These are phyloP conservation scores for Mycena epipterygia DNA, from an alignment of 768 basidiomycete species.

Conservation along the genomic window DNA sequence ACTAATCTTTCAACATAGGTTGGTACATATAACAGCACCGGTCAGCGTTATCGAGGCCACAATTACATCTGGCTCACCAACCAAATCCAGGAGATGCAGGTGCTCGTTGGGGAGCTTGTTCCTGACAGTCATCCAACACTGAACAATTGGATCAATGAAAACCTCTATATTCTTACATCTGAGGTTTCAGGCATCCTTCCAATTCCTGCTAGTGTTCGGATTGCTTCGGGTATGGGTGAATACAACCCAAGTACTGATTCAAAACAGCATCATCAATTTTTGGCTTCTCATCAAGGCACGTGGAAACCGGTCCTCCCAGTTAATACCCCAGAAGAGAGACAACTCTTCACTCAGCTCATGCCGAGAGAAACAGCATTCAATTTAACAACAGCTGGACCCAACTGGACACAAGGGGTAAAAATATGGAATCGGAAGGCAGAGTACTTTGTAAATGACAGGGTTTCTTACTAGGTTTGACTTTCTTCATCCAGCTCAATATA, in stretches of 20 bases:
- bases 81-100: constrained; percentile 11
- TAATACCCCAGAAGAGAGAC: background rate
- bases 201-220: background rate
- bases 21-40: constrained; percentile 4
- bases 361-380: background rate
- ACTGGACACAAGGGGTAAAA: background rate
- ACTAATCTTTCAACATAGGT: background rate
- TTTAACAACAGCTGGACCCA: background rate
- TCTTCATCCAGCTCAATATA: background rate
- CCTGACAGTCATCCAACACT: background rate
- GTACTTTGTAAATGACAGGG: background rate
- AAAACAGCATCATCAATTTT: background rate
- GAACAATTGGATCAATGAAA: constrained; percentile 10
- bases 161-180: background rate
- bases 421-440: background rate
- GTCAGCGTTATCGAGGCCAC: constrained; percentile 6
- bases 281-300: background rate
- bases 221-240: background rate
- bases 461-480: background rate
- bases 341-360: background rate
- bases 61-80: constrained; percentile 26
- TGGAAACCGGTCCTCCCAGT: background rate
- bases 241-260: background rate
- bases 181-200: background rate
- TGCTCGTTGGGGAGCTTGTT: background rate